A percentile compares a stretch with the other conserved stretches of the same genome.
Evolutionary conservation across 2,329 filamentous ascomycete species (phyloP).

Genomic region (Pseudohalonectria lignicola): DNA sequence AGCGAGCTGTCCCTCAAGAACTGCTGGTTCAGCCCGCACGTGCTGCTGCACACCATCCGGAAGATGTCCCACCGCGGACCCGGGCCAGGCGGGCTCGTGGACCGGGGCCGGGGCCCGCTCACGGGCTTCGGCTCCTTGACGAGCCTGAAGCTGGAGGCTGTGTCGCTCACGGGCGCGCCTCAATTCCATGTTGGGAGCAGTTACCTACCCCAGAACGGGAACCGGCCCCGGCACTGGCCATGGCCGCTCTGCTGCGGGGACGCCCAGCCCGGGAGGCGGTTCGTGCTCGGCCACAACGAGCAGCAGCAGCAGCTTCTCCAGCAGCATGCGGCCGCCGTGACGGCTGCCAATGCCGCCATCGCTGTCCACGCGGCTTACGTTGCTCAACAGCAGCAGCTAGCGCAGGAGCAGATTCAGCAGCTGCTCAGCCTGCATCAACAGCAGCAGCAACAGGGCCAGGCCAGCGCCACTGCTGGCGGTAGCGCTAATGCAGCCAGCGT

Average conservation of each 20-base stretch:
- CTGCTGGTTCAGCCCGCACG: slow-evolving; percentile 54
- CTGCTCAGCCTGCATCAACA: not conserved
- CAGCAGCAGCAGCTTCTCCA: not conserved
- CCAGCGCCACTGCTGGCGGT: too few species aligned
- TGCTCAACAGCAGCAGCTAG: not conserved
- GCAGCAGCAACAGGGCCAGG: not conserved
- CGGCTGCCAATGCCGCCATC: not conserved
- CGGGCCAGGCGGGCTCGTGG: too few species aligned
- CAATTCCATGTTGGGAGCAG: not conserved
- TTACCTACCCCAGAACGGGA: not conserved
- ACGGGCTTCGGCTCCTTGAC: slow-evolving; percentile 29
- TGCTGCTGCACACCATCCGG: slow-evolving; percentile 39
- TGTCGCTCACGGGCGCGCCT: slow-evolving; percentile 43
- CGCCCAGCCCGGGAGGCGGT: slow-evolving; percentile 6
- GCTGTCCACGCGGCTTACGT: not conserved
- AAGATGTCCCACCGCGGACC: slow-evolving; percentile 33
- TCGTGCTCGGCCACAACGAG: slow-evolving; percentile 1
- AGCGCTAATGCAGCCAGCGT: too few species aligned
- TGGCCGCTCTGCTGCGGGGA: slow-evolving; percentile 10
- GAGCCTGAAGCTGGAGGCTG: slow-evolving; percentile 48
- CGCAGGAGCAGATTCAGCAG: not conserved
- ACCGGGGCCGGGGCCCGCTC: too few species aligned
- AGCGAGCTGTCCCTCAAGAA: slow-evolving; percentile 53
- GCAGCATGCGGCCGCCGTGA: not conserved
- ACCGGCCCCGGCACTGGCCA: slow-evolving; percentile 6